A percentile compares a stretch with the other conserved stretches of the same genome.
Evolutionary conservation across 768 basidiomycete species (phyloP).

Genomic region (Tylopilus sp.): DNA sequence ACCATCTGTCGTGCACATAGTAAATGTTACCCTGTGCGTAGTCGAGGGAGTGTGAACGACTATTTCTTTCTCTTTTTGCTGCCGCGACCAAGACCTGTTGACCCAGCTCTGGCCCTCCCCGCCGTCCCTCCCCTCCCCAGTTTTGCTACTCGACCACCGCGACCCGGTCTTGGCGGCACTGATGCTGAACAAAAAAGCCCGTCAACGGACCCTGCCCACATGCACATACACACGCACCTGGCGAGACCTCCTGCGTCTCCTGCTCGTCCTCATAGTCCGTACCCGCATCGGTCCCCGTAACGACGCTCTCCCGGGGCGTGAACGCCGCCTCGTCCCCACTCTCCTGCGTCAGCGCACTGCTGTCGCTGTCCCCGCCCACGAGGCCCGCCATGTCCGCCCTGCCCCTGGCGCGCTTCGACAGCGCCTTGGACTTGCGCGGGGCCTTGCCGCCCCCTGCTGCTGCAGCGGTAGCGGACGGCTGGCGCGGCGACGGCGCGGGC

Average conservation of each 20-base stretch:
- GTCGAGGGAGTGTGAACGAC: not conserved
- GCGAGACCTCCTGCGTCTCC: constrained; percentile 57
- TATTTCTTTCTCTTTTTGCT: constrained; percentile 34
- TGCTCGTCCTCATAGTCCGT: constrained; percentile 74
- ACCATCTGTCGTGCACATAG: not conserved
- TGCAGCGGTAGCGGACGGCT: no score
- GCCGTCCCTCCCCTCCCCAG: constrained; percentile 19
- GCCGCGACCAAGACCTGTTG: constrained; percentile 20
- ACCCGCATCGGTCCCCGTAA: constrained; percentile 68
- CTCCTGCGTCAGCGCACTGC: constrained; percentile 79
- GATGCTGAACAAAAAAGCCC: constrained; percentile 14
- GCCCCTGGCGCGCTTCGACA: constrained; percentile 42
- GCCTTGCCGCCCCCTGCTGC: no score
- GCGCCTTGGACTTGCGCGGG: constrained; percentile 44
- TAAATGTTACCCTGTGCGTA: not conserved
- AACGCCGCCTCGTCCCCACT: constrained; percentile 69
- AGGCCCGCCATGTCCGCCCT: constrained; percentile 64
- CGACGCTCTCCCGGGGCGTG: constrained; percentile 62
- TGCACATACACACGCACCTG: constrained; percentile 42
- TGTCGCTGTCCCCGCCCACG: constrained; percentile 81
- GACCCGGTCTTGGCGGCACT: constrained; percentile 18
- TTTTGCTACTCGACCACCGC: constrained; percentile 29
- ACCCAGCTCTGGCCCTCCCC: constrained; percentile 28
- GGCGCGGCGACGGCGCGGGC: constrained; percentile 53
- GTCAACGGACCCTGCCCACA: constrained; percentile 12